Base-by-base conservation (phyloP, 169 alveolate genomes). In the Perkinsus marinus region DNA sequence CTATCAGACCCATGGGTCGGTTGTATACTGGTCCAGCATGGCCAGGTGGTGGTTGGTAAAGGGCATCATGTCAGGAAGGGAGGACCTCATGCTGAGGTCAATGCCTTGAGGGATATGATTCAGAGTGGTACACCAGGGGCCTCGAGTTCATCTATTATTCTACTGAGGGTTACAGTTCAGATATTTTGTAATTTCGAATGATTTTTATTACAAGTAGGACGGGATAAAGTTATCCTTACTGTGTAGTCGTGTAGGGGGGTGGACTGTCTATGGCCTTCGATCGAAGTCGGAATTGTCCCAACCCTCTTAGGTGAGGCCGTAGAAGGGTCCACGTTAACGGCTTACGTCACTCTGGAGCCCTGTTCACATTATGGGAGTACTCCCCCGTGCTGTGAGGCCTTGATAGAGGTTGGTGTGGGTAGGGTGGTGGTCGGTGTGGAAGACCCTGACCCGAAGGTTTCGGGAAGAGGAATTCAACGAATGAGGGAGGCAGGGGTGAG, bases 271-370 rank as follows among this genome's bases (percentile, higher is more conserved):
- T 10, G 68, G 9, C 26, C 68, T 43, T 43, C 68, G n/a, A n/a
- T n/a, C 68, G 26, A 9, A 10, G 68, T 43, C 26, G 17, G 17
- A 43, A 10, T 10, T 43, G 26, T 10, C 17, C 17, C 17, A 39
- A 17, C 9, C 9, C 90, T 90, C 22, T 47, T 39, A 68, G 90
- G 68, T n/a, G 68, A 68, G 41, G 6, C 0, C 0, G 19, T 39
- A 19, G 34, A 16, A 69, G 43, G 89, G 79, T 19, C 34, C 36
- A 30, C 34, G 43, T 17, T 34, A 10, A 91, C 93, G 36, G 89
- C 90, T 68, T 91, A 91, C 39, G 93, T 91, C 5, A 69, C 90
- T 13, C 68, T 91, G 30, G 93, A 91, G 90, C 93, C 93, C 41
- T 91, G 93, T 26, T 68, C 69, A 0, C 93, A 91, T 46, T 39